Evolutionary conservation across 768 basidiomycete genomes (phyloP).

Genomic region (Rossbeevera mucosa): DNA sequence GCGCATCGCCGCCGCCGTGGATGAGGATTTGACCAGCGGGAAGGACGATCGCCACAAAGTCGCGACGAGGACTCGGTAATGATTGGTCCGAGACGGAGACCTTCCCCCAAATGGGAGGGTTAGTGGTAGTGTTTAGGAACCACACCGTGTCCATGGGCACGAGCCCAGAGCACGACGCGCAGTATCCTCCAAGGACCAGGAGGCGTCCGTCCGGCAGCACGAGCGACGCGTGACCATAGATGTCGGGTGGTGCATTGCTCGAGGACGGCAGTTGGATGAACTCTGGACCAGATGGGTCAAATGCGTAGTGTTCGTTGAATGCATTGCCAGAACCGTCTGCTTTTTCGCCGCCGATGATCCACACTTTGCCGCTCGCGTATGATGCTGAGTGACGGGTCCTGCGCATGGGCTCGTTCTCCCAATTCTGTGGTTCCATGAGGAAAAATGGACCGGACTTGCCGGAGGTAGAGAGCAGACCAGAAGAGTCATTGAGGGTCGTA

Average conservation of each 20-base stretch:
- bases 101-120: constrained; percentile 46
- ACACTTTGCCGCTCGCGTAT: constrained; percentile 50
- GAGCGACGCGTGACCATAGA: constrained; percentile 70
- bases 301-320: constrained; percentile 63
- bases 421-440: constrained; percentile 43
- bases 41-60: constrained; percentile 53
- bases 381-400: constrained; percentile 73
- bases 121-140: constrained; percentile 53
- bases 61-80: constrained; percentile 56
- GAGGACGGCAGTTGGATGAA: constrained; percentile 55
- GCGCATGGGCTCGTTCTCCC: constrained; percentile 66
- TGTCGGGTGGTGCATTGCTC: constrained; percentile 52
- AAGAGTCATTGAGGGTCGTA: constrained; percentile 57
- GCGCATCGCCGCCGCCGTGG: constrained; percentile 71
- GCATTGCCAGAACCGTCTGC: constrained; percentile 70
- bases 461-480: constrained; percentile 47
- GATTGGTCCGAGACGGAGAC: constrained; percentile 36
- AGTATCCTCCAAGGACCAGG: constrained; percentile 72
- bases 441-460: constrained; percentile 40
- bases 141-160: constrained; percentile 59
- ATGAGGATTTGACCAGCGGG: constrained; percentile 58
- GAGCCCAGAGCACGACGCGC: constrained; percentile 41
- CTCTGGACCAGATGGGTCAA: constrained; percentile 43
- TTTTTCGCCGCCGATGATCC: constrained; percentile 74
- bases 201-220: constrained; percentile 67